phyloP scores from a whole-genome alignment of 2,329 filamentous ascomycete species.

The Neofusicoccum umdonicola region DNA sequence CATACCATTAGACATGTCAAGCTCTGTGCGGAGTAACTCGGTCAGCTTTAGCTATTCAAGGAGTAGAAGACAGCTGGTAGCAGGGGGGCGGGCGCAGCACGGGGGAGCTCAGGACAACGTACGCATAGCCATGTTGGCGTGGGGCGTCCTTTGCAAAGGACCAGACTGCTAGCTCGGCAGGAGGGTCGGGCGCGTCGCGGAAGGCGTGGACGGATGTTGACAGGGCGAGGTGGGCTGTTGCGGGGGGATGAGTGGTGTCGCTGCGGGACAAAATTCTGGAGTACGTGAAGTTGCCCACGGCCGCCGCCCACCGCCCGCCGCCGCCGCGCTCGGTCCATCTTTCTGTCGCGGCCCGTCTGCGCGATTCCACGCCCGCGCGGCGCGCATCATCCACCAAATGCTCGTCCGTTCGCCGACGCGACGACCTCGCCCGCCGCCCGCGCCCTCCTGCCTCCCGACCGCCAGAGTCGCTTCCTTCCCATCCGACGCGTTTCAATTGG shows the following conservation, averaged over 20 bases:
- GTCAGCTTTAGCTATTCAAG: conserved; percentile 22
- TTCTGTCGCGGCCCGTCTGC: conserved; percentile 7
- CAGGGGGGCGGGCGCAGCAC: conserved; percentile 16
- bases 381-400: conserved; percentile 10
- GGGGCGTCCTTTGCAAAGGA: background rate
- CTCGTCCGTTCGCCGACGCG: conserved; percentile 12
- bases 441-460: background rate
- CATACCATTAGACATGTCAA: conserved; percentile 81
- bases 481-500: conserved; percentile 1
- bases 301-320: background rate
- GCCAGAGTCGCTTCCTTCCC: background rate
- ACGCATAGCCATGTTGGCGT: conserved; percentile 39
- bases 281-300: conserved; percentile 11
- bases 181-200: conserved; percentile 4
- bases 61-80: background rate
- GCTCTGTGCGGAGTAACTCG: conserved; percentile 53
- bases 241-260: conserved; percentile 2
- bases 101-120: conserved; percentile 25
- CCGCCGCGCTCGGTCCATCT: conserved; percentile 6
- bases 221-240: background rate
- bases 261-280: conserved; percentile 18
- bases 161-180: background rate
- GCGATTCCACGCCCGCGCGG: conserved; percentile 2
- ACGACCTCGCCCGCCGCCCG: background rate
- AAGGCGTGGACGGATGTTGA: background rate